Conservation (phyloP, 2,329 filamentous ascomycete genomes). For the Stachybotrys chlorohalonatus region DNA sequence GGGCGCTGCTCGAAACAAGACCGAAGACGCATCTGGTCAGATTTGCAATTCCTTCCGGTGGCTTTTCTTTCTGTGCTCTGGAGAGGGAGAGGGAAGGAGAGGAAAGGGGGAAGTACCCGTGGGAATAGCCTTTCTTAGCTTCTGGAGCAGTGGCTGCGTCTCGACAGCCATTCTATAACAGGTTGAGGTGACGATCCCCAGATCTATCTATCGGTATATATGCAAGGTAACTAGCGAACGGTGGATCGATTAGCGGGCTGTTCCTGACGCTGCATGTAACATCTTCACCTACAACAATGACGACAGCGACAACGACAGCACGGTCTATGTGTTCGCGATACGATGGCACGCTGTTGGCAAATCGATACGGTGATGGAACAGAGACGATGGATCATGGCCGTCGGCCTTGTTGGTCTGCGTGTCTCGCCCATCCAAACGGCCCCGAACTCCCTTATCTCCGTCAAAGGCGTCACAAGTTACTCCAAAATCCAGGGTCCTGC, state of each 20-base stretch:
- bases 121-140: not conserved
- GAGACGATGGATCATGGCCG: not conserved
- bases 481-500: no score
- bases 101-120: not conserved
- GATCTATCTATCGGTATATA: not conserved
- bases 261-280: not conserved
- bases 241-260: no score
- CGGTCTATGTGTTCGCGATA: not conserved
- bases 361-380: not conserved
- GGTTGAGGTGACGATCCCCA: not conserved
- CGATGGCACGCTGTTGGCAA: not conserved
- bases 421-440: no score
- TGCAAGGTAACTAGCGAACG: no score
- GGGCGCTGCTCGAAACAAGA: constrained; percentile 8
- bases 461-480: not conserved
- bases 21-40: not conserved
- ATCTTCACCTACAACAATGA: not conserved
- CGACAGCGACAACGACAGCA: not conserved
- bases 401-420: not conserved
- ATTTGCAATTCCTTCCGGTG: no score
- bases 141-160: not conserved
- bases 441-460: not conserved
- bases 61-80: not conserved
- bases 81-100: not conserved
- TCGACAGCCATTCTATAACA: not conserved